Percentiles rank a stretch among this genome's conserved stretches.
Evolutionary conservation across 2,329 filamentous ascomycete genomes (phyloP).

Genomic region (Fusarium annulatum): DNA sequence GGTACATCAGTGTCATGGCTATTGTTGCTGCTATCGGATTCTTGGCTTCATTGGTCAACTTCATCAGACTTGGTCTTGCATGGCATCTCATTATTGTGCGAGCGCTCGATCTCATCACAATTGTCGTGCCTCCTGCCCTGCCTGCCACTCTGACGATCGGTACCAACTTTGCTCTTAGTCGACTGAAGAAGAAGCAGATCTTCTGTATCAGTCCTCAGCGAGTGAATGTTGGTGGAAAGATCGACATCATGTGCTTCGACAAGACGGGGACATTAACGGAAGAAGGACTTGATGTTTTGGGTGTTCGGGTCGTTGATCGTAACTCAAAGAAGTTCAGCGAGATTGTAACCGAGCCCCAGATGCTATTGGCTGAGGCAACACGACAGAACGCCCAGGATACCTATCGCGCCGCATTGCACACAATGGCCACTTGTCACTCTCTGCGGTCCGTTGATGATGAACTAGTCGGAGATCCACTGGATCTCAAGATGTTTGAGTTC

Average conservation of each 20-base stretch:
- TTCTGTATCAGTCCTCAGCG: slow-evolving; percentile 98
- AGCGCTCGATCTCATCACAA: slow-evolving; percentile 94
- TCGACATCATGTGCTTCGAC: slow-evolving; percentile 97
- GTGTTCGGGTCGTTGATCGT: slow-evolving; percentile 80
- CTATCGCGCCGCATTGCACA: slow-evolving; percentile 77
- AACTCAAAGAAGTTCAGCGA: slow-evolving; percentile 76
- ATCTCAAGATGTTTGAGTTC: slow-evolving; percentile 99
- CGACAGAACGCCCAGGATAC: slow-evolving; percentile 47
- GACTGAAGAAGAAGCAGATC: slow-evolving; percentile 88
- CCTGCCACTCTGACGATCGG: slow-evolving; percentile 96
- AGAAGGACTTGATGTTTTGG: slow-evolving; percentile 93
- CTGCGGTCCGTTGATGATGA: slow-evolving; percentile 87
- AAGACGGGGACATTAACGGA: slow-evolving; percentile 99
- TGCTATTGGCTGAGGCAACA: slow-evolving; percentile 62
- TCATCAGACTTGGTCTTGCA: slow-evolving; percentile 82
- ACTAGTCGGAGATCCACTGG: slow-evolving; percentile 90
- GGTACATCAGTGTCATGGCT: slow-evolving; percentile 97
- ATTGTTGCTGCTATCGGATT: slow-evolving; percentile 88
- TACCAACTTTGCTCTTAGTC: slow-evolving; percentile 90
- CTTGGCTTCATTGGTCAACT: slow-evolving; percentile 91
- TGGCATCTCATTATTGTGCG: slow-evolving; percentile 94
- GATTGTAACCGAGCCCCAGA: slow-evolving; percentile 73
- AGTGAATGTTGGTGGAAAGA: slow-evolving; percentile 94
- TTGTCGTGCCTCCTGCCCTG: slow-evolving; percentile 93
- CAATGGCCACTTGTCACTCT: slow-evolving; percentile 98